phyloP scores from a whole-genome alignment of 805 yeast species.

The Saccharomycopsis oosterbeekiorum region DNA sequence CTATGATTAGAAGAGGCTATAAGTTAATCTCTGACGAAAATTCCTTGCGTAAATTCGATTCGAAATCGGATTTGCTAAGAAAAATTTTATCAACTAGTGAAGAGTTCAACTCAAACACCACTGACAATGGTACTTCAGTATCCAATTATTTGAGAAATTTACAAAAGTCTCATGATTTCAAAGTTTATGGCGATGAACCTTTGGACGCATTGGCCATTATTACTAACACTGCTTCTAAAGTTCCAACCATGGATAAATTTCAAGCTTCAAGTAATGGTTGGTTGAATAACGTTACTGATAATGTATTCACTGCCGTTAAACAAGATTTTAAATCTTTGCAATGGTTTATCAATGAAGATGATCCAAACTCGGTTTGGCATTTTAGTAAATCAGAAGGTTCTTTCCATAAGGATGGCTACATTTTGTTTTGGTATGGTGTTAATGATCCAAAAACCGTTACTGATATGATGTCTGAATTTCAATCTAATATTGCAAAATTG shows the following conservation, averaged over 20 bases:
- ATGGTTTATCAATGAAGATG: conserved; percentile 89
- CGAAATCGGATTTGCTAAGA: conserved; percentile 59
- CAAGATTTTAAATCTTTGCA: conserved; percentile 65
- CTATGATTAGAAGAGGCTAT: conserved; percentile 95
- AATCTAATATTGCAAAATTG: conserved; percentile 25
- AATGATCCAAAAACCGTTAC: conserved; percentile 51
- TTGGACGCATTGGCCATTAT: conserved; percentile 90
- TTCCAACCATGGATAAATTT: conserved; percentile 76
- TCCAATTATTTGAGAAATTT: conserved; percentile 73
- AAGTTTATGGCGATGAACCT: conserved; percentile 91
- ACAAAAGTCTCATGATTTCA: conserved; percentile 31
- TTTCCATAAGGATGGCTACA: conserved; percentile 77
- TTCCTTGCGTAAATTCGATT: conserved; percentile 53
- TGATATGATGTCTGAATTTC: conserved; percentile 50
- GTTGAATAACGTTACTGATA: conserved; percentile 95
- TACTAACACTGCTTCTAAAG: conserved; percentile 32
- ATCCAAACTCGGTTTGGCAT: conserved; percentile 84
- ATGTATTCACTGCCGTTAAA: conserved; percentile 73
- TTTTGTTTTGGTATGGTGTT: conserved; percentile 92
- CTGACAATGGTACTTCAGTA: conserved; percentile 37
- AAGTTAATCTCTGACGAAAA: conserved; percentile 60
- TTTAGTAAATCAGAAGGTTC: conserved; percentile 93
- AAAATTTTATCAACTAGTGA: conserved; percentile 68
- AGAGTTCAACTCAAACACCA: conserved; percentile 41
- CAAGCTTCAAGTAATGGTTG: conserved; percentile 85